Conservation (phyloP, 192 early-diverging fungal genomes). For the Lobosporangium transversale region DNA sequence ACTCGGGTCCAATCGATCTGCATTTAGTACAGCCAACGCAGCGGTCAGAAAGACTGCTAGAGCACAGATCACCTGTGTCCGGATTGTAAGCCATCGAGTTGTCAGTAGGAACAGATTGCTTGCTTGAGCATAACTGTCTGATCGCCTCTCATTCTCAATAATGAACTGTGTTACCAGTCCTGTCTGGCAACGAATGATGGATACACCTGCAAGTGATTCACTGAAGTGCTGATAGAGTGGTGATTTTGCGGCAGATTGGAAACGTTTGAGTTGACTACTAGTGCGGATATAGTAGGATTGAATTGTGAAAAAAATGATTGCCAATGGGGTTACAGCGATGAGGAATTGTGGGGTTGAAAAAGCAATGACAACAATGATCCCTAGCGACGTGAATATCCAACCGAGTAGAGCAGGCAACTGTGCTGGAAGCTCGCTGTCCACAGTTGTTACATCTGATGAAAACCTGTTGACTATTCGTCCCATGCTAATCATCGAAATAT, state of each 20-base stretch:
- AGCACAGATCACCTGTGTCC: conserved; percentile 63
- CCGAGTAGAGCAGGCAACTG: conserved; percentile 58
- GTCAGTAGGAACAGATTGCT: conserved; percentile 58
- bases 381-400: conserved; percentile 55
- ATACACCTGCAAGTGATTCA: conserved; percentile 77
- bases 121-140: not conserved
- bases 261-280: conserved; percentile 86
- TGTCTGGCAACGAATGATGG: conserved; percentile 81
- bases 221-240: conserved; percentile 84
- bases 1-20: conserved; percentile 69
- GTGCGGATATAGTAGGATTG: conserved; percentile 72
- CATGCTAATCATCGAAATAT: too few relatives aligned
- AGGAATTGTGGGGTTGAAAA: conserved; percentile 53
- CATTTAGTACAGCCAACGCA: conserved; percentile 73
- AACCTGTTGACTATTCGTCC: conserved; percentile 81
- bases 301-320: conserved; percentile 62
- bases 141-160: conserved; percentile 44
- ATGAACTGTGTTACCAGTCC: conserved; percentile 65
- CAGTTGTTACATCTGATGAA: conserved; percentile 81
- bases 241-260: conserved; percentile 70
- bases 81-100: conserved; percentile 79
- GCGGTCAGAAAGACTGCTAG: conserved; percentile 81
- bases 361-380: conserved; percentile 67
- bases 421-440: conserved; percentile 72
- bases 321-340: conserved; percentile 26